Percentiles rank a stretch among this genome's conserved stretches.
Evolutionary conservation across 169 alveolate species (phyloP).

Genomic region (Eimeria falciformis): DNA sequence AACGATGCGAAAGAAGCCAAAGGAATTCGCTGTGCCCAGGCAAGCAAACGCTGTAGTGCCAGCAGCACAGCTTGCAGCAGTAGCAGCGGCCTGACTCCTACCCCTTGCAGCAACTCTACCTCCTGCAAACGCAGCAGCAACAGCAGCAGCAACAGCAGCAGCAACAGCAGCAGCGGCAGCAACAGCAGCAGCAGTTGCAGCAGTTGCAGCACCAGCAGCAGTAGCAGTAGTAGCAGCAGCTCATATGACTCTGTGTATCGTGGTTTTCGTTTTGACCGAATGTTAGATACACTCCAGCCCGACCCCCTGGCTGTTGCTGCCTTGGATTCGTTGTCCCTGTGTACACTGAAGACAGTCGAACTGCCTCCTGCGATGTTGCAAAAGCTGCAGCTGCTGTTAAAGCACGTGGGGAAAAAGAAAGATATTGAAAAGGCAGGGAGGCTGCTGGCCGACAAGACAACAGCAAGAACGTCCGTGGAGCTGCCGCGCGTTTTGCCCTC

Average conservation of each 20-base stretch:
- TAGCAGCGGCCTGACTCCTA: too few relatives aligned
- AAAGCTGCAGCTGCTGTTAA: conserved; percentile 52
- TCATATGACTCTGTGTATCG: neutral
- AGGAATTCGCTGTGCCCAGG: too few relatives aligned
- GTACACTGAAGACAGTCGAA: conserved; percentile 46
- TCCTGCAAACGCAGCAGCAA: neutral
- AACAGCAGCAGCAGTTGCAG: conserved; percentile 5
- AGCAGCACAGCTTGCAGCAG: too few relatives aligned
- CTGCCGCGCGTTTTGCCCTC: conserved; percentile 89
- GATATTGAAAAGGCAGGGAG: conserved; percentile 88
- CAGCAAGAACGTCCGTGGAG: conserved; percentile 88
- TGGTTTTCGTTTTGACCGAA: conserved; percentile 69
- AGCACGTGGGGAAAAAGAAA: conserved; percentile 78
- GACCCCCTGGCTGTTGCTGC: conserved; percentile 51
- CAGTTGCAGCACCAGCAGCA: conserved; percentile 31
- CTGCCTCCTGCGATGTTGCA: conserved; percentile 41
- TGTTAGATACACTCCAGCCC: conserved; percentile 35
- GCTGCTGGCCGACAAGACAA: conserved; percentile 80
- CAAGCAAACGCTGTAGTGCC: too few relatives aligned
- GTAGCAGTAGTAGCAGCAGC: conserved; percentile 36
- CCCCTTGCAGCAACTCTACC: neutral
- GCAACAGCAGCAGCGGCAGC: neutral
- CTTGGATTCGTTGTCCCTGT: conserved; percentile 62
- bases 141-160: neutral
- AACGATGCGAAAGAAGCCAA: too few relatives aligned